Conservation (phyloP, 2,329 filamentous ascomycete genomes). For the Orbilia blumenaviensis region DNA sequence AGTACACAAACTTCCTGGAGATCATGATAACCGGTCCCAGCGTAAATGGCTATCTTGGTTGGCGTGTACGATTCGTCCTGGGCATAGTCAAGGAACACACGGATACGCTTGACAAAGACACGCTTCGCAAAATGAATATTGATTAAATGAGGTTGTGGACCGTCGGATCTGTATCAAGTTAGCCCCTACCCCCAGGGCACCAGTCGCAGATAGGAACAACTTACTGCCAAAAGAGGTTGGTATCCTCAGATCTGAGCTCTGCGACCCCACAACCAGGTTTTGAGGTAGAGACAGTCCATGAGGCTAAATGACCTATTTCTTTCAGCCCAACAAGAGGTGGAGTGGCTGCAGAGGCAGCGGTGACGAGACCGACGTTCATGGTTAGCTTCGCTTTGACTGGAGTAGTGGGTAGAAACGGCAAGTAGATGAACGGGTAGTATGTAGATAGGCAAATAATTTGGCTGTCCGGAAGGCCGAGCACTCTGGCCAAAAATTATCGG, state of each 20-base stretch:
- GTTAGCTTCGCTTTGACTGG: not conserved
- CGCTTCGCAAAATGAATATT: conserved; percentile 87
- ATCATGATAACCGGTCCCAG: conserved; percentile 90
- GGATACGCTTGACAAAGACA: conserved; percentile 78
- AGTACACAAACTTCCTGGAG: conserved; percentile 86
- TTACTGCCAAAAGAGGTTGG: conserved; percentile 80
- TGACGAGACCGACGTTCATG: not conserved
- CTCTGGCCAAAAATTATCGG: not conserved
- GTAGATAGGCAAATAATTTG: not conserved
- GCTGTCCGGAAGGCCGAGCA: not conserved
- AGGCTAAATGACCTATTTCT: conserved; percentile 84
- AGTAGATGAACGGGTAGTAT: not conserved
- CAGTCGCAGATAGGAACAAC: conserved; percentile 58
- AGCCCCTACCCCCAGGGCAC: not conserved
- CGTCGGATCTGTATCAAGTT: conserved; percentile 72
- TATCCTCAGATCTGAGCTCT: conserved; percentile 77
- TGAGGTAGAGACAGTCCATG: conserved; percentile 81
- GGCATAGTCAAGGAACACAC: conserved; percentile 89
- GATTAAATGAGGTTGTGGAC: conserved; percentile 81
- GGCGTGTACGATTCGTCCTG: conserved; percentile 97
- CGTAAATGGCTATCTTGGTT: conserved; percentile 86
- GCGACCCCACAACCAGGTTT: conserved; percentile 83
- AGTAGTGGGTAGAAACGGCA: not conserved
- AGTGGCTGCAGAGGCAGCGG: not conserved
- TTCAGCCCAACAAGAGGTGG: conserved; percentile 68